A percentile compares a stretch with the other conserved stretches of the same genome.
Evolutionary conservation across 129 eudicot species (phyloP).

Genomic region (Helichrysum umbraculigerum): DNA sequence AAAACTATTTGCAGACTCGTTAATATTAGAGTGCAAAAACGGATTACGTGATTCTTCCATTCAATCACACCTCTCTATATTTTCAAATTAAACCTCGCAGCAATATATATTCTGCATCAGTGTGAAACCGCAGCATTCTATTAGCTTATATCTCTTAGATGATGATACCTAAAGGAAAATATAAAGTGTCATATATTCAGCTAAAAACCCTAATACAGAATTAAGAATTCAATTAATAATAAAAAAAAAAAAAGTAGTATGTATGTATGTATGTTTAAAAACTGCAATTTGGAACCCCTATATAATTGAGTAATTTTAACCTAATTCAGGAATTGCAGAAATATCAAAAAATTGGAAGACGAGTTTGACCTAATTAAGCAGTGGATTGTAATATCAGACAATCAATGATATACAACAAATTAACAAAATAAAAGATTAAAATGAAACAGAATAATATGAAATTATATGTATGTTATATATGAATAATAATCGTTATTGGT

Average conservation of each 20-base stretch:
- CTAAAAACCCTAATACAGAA: neutral
- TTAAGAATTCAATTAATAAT: neutral
- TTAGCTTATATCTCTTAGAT: neutral
- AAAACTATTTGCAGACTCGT: slow-evolving; percentile 40
- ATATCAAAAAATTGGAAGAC: neutral
- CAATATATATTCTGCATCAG: slow-evolving; percentile 54
- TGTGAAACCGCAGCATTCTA: slow-evolving; percentile 27
- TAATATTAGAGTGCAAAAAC: slow-evolving; percentile 36
- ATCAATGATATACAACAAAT: neutral
- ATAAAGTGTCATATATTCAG: slow-evolving; percentile 3
- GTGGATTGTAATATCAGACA: neutral
- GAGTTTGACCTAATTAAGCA: neutral
- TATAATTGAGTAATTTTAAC: neutral
- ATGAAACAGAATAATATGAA: slow-evolving; percentile 8
- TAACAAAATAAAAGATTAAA: neutral
- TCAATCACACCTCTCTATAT: slow-evolving; percentile 27
- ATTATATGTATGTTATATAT: too few relatives aligned
- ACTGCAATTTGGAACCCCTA: neutral
- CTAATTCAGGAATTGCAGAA: slow-evolving; percentile 13
- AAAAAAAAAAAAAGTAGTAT: neutral
- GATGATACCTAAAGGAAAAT: slow-evolving; percentile 1
- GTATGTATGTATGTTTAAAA: neutral
- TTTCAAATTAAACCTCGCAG: slow-evolving; percentile 27
- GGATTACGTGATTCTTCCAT: slow-evolving; percentile 61
- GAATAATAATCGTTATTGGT: neutral